A percentile compares a stretch with the other conserved stretches of the same genome.
Conservation (phyloP, 2,329 filamentous ascomycete species). For the Curvularia verruculosa region DNA sequence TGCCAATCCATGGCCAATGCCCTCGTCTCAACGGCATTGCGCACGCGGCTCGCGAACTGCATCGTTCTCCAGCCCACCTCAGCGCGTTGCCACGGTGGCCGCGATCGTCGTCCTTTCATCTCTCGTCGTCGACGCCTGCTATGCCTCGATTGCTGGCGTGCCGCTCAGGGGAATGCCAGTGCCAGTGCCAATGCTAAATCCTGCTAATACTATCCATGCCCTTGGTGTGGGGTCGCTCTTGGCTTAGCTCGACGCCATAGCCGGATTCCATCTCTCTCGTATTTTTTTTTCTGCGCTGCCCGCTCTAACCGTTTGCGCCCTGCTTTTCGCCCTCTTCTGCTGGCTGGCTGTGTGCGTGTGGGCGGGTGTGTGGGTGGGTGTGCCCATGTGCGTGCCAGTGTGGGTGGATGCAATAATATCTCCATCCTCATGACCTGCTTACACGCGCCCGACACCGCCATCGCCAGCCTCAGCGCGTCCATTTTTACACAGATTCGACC, state of each 20-base stretch:
- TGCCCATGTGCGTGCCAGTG: no score
- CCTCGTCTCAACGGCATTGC: neutral
- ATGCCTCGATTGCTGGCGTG: neutral
- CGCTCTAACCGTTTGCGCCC: constrained; percentile 13
- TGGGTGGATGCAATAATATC: neutral
- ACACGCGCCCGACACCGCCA: neutral
- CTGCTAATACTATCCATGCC: neutral
- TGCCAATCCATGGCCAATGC: neutral
- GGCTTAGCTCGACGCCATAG: constrained; percentile 16
- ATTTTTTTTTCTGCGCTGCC: constrained; percentile 13
- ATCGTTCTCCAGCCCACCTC: neutral
- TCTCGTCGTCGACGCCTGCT: no score
- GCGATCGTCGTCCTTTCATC: constrained; percentile 32
- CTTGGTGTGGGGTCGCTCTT: constrained; percentile 13
- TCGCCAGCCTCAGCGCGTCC: neutral
- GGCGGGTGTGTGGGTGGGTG: no score
- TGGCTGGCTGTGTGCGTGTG: neutral
- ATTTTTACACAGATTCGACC: no score
- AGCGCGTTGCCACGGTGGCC: constrained; percentile 3
- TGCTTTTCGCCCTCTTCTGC: neutral
- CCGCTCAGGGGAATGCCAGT: constrained; percentile 18
- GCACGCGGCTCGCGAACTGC: neutral
- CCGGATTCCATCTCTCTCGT: constrained; percentile 10
- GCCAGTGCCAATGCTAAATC: no score
- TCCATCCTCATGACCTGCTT: neutral